A percentile compares a stretch with the other conserved stretches of the same genome.
Evolutionary conservation across 2,329 filamentous ascomycete genomes (phyloP).

Genomic region (Coniella vitis): DNA sequence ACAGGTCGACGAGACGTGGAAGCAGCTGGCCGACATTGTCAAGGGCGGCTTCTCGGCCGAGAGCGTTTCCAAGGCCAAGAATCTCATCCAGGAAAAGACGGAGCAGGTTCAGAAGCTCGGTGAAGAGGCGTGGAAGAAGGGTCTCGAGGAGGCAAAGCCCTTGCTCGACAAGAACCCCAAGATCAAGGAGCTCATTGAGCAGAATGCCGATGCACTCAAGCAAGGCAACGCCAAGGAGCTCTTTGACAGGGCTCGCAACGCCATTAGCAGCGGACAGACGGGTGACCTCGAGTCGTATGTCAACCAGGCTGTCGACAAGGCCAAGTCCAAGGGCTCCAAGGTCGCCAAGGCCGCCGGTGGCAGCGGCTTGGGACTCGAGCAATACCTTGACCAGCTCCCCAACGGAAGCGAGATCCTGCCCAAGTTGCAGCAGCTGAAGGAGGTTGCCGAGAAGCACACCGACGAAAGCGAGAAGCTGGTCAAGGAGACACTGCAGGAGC

Average conservation of each 20-base stretch:
- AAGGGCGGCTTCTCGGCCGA: slow-evolving; percentile 51
- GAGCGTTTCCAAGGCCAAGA: slow-evolving; percentile 48
- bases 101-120: slow-evolving; percentile 60
- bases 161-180: slow-evolving; percentile 71
- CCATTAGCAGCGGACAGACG: slow-evolving; percentile 54
- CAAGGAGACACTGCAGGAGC: slow-evolving; percentile 61
- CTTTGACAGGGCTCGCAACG: slow-evolving; percentile 54
- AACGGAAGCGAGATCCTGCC: slow-evolving; percentile 57
- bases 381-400: slow-evolving; percentile 61
- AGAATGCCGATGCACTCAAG: slow-evolving; percentile 63
- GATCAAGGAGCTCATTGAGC: slow-evolving; percentile 64
- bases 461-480: slow-evolving; percentile 63
- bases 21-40: slow-evolving; percentile 57
- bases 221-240: slow-evolving; percentile 58
- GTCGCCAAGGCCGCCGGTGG: slow-evolving; percentile 24
- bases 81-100: slow-evolving; percentile 63
- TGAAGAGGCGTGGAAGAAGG: slow-evolving; percentile 67
- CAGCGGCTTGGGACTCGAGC: slow-evolving; percentile 43
- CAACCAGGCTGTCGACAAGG: slow-evolving; percentile 50
- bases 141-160: slow-evolving; percentile 62
- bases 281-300: slow-evolving; percentile 55
- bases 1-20: slow-evolving; percentile 65
- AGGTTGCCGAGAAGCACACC: slow-evolving; percentile 60
- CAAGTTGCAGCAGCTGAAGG: slow-evolving; percentile 58
- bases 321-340: slow-evolving; percentile 42